phyloP scores from a whole-genome alignment of 208 protist species.

The Angomonas deanei region DNA sequence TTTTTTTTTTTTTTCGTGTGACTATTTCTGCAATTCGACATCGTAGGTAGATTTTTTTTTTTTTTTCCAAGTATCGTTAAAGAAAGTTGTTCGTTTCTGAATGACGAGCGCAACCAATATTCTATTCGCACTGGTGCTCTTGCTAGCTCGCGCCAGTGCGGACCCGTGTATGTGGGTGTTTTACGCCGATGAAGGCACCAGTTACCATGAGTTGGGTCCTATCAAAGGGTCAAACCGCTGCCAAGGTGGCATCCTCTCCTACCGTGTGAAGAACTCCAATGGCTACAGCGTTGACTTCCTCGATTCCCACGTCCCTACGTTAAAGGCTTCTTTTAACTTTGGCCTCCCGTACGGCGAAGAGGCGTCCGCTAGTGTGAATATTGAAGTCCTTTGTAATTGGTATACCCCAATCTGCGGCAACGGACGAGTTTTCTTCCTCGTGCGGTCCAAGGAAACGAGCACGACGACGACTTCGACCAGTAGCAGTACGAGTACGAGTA shows the following conservation, averaged over 20 bases:
- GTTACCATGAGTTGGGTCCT: neutral
- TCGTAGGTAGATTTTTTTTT: neutral
- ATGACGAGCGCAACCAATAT: neutral
- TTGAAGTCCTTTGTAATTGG: conserved; percentile 47
- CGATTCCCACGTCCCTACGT: neutral
- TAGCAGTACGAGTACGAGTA: conserved; percentile 17
- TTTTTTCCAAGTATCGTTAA: neutral
- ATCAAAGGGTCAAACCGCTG: neutral
- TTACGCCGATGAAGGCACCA: neutral
- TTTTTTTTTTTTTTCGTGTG: neutral
- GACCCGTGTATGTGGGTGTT: neutral
- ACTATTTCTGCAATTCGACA: no score
- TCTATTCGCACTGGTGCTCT: neutral
- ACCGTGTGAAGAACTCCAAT: conserved; percentile 1
- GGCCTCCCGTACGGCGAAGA: conserved; percentile 25
- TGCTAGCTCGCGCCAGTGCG: neutral
- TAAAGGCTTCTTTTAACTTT: conserved; percentile 38
- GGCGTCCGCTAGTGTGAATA: conserved; percentile 4
- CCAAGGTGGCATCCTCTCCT: neutral
- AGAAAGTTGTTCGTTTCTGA: no score
- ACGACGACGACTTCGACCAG: conserved; percentile 27
- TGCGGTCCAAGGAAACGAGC: conserved; percentile 15
- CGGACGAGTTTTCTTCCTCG: conserved; percentile 34
- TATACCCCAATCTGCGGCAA: conserved; percentile 29
- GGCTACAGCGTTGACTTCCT: conserved; percentile 2